Evolutionary conservation across 805 yeast genomes (phyloP).

Genomic region (Ogataea ganodermae): DNA sequence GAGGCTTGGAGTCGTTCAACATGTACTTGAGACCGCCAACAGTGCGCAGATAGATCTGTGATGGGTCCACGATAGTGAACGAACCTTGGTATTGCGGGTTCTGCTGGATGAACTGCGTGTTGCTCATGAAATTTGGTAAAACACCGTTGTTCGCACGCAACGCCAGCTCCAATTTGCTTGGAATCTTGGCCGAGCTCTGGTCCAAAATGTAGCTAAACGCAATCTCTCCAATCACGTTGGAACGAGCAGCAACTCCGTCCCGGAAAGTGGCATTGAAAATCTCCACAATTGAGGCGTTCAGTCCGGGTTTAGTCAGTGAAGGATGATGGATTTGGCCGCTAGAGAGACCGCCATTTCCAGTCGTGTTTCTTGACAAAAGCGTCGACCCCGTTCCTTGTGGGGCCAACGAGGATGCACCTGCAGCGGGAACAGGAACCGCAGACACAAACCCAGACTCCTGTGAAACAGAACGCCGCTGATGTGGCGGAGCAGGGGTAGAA

Average conservation of each 20-base stretch:
- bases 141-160: constrained; percentile 43
- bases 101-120: constrained; percentile 53
- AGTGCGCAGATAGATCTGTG: constrained; percentile 59
- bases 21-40: constrained; percentile 82
- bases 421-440: constrained; percentile 11
- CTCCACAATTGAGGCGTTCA: constrained; percentile 86
- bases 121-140: constrained; percentile 50
- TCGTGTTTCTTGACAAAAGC: constrained; percentile 33
- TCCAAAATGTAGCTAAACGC: constrained; percentile 67
- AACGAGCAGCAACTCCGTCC: constrained; percentile 60
- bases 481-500: constrained; percentile 36
- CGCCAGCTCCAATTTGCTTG: constrained; percentile 42
- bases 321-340: constrained; percentile 50
- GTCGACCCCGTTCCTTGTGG: constrained; percentile 49
- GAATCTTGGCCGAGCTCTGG: constrained; percentile 36
- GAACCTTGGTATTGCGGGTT: constrained; percentile 25
- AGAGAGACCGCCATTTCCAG: constrained; percentile 35
- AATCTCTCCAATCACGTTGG: constrained; percentile 80
- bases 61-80: constrained; percentile 48
- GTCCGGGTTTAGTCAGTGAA: constrained; percentile 55
- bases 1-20: constrained; percentile 54
- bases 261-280: constrained; percentile 71
- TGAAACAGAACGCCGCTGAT: constrained; percentile 30
- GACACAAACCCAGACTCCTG: constrained; percentile 6
- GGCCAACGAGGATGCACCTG: constrained; percentile 30